These are phyloP conservation scores for Saccharomyces paradoxus DNA, from an alignment of 805 yeast genomes.

Conservation along the genomic window DNA sequence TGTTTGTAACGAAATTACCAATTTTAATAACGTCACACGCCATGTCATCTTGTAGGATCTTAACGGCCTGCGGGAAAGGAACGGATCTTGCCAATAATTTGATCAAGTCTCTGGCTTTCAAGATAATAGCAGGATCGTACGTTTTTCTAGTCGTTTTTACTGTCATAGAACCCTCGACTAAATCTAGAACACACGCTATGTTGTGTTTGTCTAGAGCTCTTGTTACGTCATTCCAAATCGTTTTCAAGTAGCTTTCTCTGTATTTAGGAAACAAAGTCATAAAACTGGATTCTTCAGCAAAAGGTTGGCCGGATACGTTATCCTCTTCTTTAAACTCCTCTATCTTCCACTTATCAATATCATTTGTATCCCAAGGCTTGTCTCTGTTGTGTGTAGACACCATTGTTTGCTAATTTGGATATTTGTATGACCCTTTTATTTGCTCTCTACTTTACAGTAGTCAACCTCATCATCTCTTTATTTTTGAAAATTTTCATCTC, in stretches of 20 bases:
- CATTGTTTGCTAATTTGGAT: conserved; percentile 39
- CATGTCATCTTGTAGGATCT: conserved; percentile 80
- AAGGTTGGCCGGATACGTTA: conserved; percentile 76
- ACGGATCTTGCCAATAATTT: conserved; percentile 92
- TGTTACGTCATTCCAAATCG: conserved; percentile 91
- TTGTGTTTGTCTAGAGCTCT: conserved; percentile 63
- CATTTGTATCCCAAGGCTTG: conserved; percentile 97
- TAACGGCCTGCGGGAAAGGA: conserved; percentile 93
- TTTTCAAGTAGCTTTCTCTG: conserved; percentile 81
- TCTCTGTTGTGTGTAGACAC: conserved; percentile 89
- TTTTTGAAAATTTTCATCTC: not conserved
- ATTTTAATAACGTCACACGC: conserved; percentile 96
- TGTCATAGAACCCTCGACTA: conserved; percentile 96
- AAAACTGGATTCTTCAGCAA: conserved; percentile 92
- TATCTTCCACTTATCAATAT: conserved; percentile 84
- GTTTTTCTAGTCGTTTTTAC: conserved; percentile 94
- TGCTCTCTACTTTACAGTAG: not conserved
- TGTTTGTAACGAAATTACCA: conserved; percentile 79
- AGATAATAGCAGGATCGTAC: conserved; percentile 85
- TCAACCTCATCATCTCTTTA: not conserved
- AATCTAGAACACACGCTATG: conserved; percentile 74
- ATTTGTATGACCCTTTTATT: not conserved
- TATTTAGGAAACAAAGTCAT: conserved; percentile 94
- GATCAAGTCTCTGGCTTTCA: conserved; percentile 91
- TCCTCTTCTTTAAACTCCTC: conserved; percentile 89